Base-by-base conservation (phyloP, 192 early-diverging fungal species). In the Ambispora gerdemannii region DNA sequence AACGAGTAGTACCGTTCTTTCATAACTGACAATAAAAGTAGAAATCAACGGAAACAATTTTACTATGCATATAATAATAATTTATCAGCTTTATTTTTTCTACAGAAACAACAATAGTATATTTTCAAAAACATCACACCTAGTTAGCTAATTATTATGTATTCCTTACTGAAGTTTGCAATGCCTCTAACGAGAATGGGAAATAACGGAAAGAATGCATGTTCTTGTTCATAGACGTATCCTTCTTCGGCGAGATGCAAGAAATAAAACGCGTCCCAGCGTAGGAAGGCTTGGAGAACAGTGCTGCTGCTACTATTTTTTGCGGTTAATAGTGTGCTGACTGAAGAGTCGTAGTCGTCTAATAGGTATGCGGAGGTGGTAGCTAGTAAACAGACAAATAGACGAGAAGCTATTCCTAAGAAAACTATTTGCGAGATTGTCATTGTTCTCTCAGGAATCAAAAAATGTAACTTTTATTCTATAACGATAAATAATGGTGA, bases 211-310 rank as follows among this genome's bases (percentile, higher is more conserved):
- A 94, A 91, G 72, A 97, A 97, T 0, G 95, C 95, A 77, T 89
- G 82, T 65, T 89, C 90, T 72, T 97, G 92, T 72, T 97, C 95
- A 75, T 88, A 93, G 0, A 85, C 73, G 71, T 97, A 97, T 2
- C 90, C 90, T 25, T 82, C 61, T 67, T 88, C 83, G 0, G 93
- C 86, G 59, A 94, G 90, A 49, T 89, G 81, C 25, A 89, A 63
- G 81, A 94, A 95, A 75, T 95, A 95, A 66, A 95, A 83, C 0
- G 92, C 85, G 72, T 97, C 95, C 95, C 95, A 97, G 4, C 92
- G 81, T 6, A 94, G 76, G 72, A 92, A 88, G 2, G 86, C 82
- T 58, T 76, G 75, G 50, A 51, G n/a, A 13, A 63, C 25, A 11
- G 50, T 11, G 0, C 2, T 10, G 3, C 71, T 70, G 1, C 70